Percentiles rank a stretch among this genome's conserved stretches.
Conservation (phyloP, 208 protist genomes). For the Trypanosoma mega region DNA sequence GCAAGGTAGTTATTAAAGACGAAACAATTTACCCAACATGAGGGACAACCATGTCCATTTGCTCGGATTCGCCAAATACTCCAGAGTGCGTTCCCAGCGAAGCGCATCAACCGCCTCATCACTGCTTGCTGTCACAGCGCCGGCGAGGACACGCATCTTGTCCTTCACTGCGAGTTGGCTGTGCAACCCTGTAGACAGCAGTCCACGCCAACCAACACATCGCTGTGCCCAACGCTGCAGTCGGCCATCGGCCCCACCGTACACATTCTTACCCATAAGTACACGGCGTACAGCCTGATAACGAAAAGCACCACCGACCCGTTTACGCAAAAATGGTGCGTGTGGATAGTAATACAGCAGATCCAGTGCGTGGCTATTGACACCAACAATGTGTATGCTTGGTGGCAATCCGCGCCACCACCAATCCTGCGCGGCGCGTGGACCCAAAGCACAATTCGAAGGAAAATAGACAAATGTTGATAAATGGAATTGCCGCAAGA, state of each 20-base stretch:
- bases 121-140: neutral
- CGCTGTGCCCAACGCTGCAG: conserved; percentile 14
- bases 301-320: conserved; percentile 69
- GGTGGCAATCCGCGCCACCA: conserved; percentile 48
- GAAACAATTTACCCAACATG: conserved; percentile 43
- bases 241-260: conserved; percentile 12
- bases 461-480: conserved; percentile 26
- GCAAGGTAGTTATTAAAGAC: conserved; percentile 35
- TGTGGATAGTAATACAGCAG: conserved; percentile 77
- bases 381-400: conserved; percentile 62
- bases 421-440: conserved; percentile 44
- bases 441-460: conserved; percentile 40
- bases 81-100: conserved; percentile 53
- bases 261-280: conserved; percentile 32
- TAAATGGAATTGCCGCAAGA: conserved; percentile 17
- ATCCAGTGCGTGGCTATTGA: conserved; percentile 58
- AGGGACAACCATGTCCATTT: conserved; percentile 43
- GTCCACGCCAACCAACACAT: conserved; percentile 32
- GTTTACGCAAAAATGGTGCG: conserved; percentile 51
- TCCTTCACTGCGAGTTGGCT: conserved; percentile 16
- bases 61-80: conserved; percentile 65
- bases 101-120: conserved; percentile 42
- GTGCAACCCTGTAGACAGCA: conserved; percentile 3
- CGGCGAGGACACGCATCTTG: conserved; percentile 5
- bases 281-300: conserved; percentile 61